Base-by-base conservation (phyloP, 1,284 basidiomycete species). In the Neotropicomus parvogracilis region DNA sequence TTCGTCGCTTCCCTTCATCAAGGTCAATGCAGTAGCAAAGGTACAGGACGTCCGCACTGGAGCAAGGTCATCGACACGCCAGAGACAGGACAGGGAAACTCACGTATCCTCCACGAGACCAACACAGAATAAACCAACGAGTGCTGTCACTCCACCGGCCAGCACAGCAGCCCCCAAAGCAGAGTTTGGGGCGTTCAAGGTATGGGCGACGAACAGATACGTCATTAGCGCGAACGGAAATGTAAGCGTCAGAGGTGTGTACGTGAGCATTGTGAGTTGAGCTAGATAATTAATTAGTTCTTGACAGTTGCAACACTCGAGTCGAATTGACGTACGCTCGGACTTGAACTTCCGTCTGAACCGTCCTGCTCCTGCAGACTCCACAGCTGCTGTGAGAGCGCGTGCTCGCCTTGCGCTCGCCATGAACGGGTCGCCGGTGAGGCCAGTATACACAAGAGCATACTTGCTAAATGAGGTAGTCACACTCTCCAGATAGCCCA, bases 21-120 rank as follows among this genome's bases (percentile, higher is more conserved):
- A 85, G 82, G 63, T 94, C 91, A 45, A 95, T 89, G 58, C 90
- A 89, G 62, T 91, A 91, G 61, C 92, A 95, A 34, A 95, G 76
- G 63, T 91, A 95, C 44, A 95, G 62, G 3, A 91, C 85, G 61
- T 95, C 91, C 49, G 88, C 85, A 28, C 74, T 79, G 53, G 19
- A 39, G 14, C 17, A 40, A 31, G 31, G 32, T 60, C 28, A 46
- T 29, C 11, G 41, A 39, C 31, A 36, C 19, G 14, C 41, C 16
- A 3, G 6, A 45, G 35, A 49, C 35, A 40, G 19, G 20, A 29
- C 14, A 48, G 17, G 38, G 1, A 37, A 21, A 72, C 76, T 71
- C 55, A 79, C 85, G 84, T 82, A 65, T 95, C 91, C 53, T 81
- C 81, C 27, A 95, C 78, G 4, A 93, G 74, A 5, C 89, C 89